Conservation (phyloP, 441 rosid genomes). For the Lepidium campestre region DNA sequence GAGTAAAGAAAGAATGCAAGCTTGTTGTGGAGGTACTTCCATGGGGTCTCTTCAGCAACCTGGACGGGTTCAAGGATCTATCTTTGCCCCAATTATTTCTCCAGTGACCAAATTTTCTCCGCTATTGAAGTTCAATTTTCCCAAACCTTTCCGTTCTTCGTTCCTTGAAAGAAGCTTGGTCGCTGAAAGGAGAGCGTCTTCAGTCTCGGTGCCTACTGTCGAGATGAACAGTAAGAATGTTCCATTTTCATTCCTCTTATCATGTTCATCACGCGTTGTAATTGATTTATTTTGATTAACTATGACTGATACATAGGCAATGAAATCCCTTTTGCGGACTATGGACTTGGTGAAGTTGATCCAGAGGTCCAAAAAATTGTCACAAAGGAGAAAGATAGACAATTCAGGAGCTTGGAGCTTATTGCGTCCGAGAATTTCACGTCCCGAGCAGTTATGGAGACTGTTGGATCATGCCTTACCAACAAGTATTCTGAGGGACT, state of each 20-base stretch:
- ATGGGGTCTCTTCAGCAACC: slow-evolving; percentile 58
- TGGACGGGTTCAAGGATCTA: slow-evolving; percentile 31
- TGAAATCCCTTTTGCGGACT: slow-evolving; percentile 41
- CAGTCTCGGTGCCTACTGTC: slow-evolving; percentile 46
- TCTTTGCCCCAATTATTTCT: slow-evolving; percentile 26
- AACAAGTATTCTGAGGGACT: slow-evolving; percentile 93
- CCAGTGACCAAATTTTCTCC: slow-evolving; percentile 30
- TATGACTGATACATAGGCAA: slow-evolving; percentile 32
- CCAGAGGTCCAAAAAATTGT: slow-evolving; percentile 65
- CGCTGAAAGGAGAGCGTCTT: slow-evolving; percentile 41
- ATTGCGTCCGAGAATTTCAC: slow-evolving; percentile 86
- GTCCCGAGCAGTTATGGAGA: slow-evolving; percentile 90
- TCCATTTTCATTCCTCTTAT: background rate
- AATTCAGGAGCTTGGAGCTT: slow-evolving; percentile 80
- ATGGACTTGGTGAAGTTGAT: slow-evolving; percentile 61
- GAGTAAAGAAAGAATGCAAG: slow-evolving; percentile 35
- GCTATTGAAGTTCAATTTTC: slow-evolving; percentile 35
- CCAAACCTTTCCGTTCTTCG: slow-evolving; percentile 37
- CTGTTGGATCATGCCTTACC: slow-evolving; percentile 90
- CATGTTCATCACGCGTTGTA: background rate
- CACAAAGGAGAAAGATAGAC: slow-evolving; percentile 73
- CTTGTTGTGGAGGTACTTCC: slow-evolving; percentile 41
- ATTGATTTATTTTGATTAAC: background rate
- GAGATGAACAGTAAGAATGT: slow-evolving; percentile 35
- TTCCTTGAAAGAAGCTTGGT: slow-evolving; percentile 42